Conservation (phyloP, 2,329 filamentous ascomycete genomes). For the Xylariaceae sp. region DNA sequence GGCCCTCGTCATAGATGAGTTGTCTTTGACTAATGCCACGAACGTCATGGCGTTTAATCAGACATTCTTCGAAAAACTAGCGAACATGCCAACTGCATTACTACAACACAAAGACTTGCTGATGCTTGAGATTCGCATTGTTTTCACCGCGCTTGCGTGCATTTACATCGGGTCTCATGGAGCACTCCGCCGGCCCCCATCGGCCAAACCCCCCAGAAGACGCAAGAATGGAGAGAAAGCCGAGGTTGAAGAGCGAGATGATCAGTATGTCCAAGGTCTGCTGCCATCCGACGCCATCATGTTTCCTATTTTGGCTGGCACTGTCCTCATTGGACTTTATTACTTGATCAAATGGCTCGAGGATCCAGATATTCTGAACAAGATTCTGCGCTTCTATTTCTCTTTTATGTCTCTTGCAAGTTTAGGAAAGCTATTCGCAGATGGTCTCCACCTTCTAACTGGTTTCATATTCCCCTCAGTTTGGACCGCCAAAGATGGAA, state of each 20-base stretch:
- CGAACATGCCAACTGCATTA: slow-evolving; percentile 38
- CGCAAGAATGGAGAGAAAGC: slow-evolving; percentile 50
- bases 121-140: slow-evolving; percentile 53
- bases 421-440: slow-evolving; percentile 74
- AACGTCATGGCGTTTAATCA: slow-evolving; percentile 26
- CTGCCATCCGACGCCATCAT: slow-evolving; percentile 81
- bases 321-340: slow-evolving; percentile 77
- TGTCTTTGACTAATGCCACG: slow-evolving; percentile 33
- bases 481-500: slow-evolving; percentile 59
- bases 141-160: slow-evolving; percentile 74
- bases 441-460: slow-evolving; percentile 67
- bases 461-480: slow-evolving; percentile 76
- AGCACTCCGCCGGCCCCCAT: slow-evolving; percentile 82
- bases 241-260: slow-evolving; percentile 60
- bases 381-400: slow-evolving; percentile 83
- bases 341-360: slow-evolving; percentile 88
- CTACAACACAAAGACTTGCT: slow-evolving; percentile 48
- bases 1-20: slow-evolving; percentile 28
- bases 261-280: slow-evolving; percentile 65
- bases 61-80: slow-evolving; percentile 39
- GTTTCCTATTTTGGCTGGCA: slow-evolving; percentile 79
- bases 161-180: slow-evolving; percentile 87
- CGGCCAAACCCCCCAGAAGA: slow-evolving; percentile 68
- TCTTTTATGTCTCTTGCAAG: slow-evolving; percentile 79
- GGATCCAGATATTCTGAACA: slow-evolving; percentile 81